Base-by-base conservation (phyloP, 768 basidiomycete species). In the Lactarius trivialis region DNA sequence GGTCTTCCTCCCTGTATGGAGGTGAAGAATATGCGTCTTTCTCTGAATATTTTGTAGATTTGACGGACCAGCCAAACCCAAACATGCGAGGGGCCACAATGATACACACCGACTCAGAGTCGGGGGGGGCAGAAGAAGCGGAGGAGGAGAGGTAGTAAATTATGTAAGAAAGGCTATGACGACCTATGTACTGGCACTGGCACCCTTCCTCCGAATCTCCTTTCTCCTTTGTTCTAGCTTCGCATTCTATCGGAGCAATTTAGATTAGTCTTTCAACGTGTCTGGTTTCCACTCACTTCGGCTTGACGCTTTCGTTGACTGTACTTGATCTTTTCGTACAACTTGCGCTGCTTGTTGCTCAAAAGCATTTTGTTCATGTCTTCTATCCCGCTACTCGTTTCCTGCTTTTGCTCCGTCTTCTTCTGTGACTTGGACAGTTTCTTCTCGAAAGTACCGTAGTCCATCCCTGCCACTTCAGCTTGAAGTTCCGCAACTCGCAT, bases 361-460 rank as follows among this genome's bases (percentile, higher is more conserved):
- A 97, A 87, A 84, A 98, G 81, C 86, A 98, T 96, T 81, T 95
- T 96, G 75, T 91, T 88, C 89, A 96, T 91, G 71, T 95, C 89
- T 69, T 85, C 79, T 71, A 93, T 91, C 21, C 68, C 69, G 26
- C 69, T 68, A 49, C 57, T 64, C 54, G 68, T 71, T 21, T 68
- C 69, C 51, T 66, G 68, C 34, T 65, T 63, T 52, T 39, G 75
- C 73, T 65, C 76, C 73, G 52, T 68, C 71, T 65, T 73, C 76
- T 79, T 85, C 62, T 73, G 76, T 36, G 81, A 79, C 71, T 86
- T 86, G 67, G 78, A 81, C 55, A 92, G 81, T 70, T 86, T 82
- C 68, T 85, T 85, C 73, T 89, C 87, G 72, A 96, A 97, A 6
- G 81, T 77, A 3, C 82, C 85, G 62, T 84, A 89, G 64, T 93